phyloP scores from a whole-genome alignment of 768 basidiomycete genomes.

The Mycena pura region DNA sequence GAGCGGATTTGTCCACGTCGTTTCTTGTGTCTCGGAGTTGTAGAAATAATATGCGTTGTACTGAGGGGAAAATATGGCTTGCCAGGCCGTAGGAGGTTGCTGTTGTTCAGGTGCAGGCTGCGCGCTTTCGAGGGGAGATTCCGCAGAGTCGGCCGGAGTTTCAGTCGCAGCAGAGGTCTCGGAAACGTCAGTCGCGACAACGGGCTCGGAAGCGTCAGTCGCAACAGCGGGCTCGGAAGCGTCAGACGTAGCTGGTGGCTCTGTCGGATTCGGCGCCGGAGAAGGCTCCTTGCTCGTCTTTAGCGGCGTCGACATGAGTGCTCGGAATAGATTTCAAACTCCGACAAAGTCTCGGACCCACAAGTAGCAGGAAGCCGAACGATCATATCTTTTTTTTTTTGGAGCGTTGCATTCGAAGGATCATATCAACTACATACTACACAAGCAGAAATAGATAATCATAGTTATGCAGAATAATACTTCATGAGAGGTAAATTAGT shows the following conservation, averaged over 20 bases:
- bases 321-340: constrained; percentile 10
- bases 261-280: constrained; percentile 17
- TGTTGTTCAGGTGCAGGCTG: too few relatives aligned
- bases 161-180: constrained; percentile 11
- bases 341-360: too few relatives aligned
- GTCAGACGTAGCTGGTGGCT: constrained; percentile 16
- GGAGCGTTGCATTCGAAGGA: too few relatives aligned
- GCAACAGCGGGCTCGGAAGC: constrained; percentile 5
- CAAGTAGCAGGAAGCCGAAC: too few relatives aligned
- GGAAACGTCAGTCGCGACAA: constrained; percentile 13
- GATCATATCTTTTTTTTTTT: too few relatives aligned
- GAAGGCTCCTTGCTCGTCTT: constrained; percentile 16
- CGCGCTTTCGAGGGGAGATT: too few relatives aligned
- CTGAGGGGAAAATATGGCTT: constrained; percentile 79
- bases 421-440: too few relatives aligned
- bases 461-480: too few relatives aligned
- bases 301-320: constrained; percentile 18
- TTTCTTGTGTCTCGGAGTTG: constrained; percentile 77
- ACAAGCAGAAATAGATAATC: too few relatives aligned
- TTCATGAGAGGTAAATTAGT: too few relatives aligned
- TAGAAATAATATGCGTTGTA: constrained; percentile 88
- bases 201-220: constrained; percentile 16
- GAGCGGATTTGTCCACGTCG: constrained; percentile 86
- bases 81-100: constrained; percentile 58
- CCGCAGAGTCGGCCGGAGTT: constrained; percentile 18